A percentile compares a stretch with the other conserved stretches of the same genome.
phyloP scores from a whole-genome alignment of 2,329 filamentous ascomycete species.

The Aschersonia sp. region DNA sequence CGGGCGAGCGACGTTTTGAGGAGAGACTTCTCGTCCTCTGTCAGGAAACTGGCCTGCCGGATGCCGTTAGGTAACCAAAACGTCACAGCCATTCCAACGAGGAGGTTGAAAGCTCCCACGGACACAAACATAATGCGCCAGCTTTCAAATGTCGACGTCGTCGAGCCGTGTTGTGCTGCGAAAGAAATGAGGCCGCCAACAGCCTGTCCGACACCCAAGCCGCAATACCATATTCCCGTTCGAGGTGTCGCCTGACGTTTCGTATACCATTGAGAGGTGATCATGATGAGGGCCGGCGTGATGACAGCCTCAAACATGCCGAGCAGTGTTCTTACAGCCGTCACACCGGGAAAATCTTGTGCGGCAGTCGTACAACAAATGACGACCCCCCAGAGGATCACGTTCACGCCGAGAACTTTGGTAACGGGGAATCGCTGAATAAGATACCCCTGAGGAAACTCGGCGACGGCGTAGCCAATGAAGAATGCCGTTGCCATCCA shows the following conservation, averaged over 20 bases:
- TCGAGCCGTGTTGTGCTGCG: constrained; percentile 33
- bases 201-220: constrained; percentile 16
- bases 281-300: constrained; percentile 35
- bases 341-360: constrained; percentile 24
- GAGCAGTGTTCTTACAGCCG: constrained; percentile 27
- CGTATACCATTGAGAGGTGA: constrained; percentile 26
- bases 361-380: constrained; percentile 28
- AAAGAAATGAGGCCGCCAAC: constrained; percentile 32
- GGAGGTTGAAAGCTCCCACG: constrained; percentile 29
- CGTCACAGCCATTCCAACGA: constrained; percentile 27
- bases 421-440: constrained; percentile 19
- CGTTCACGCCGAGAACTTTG: constrained; percentile 18
- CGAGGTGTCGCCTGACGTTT: constrained; percentile 28
- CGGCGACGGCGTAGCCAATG: constrained; percentile 13
- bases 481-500: constrained; percentile 18
- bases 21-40: constrained; percentile 13
- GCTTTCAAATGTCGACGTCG: constrained; percentile 14
- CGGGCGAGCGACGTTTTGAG: constrained; percentile 45
- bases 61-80: constrained; percentile 25
- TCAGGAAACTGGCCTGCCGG: constrained; percentile 8
- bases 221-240: constrained; percentile 21
- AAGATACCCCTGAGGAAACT: constrained; percentile 15
- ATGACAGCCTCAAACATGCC: constrained; percentile 33
- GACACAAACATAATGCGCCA: constrained; percentile 40
- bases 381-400: constrained; percentile 19